A percentile compares a stretch with the other conserved stretches of the same genome.
phyloP scores from a whole-genome alignment of 1,139 yeast species.

The Chernovozyma aurita region DNA sequence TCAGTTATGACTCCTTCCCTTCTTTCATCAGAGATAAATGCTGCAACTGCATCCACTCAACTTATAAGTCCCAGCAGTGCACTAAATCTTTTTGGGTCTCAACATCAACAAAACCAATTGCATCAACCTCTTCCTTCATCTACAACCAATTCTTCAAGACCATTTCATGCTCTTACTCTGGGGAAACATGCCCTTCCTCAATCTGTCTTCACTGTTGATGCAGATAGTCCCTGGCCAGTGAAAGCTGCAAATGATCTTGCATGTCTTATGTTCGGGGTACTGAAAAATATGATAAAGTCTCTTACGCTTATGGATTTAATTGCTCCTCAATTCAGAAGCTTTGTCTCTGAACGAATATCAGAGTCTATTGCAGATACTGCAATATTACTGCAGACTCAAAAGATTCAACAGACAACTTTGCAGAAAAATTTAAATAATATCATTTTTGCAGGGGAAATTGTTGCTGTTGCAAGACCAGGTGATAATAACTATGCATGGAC shows the following conservation, averaged over 20 bases:
- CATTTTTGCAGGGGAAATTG: slow-evolving; percentile 51
- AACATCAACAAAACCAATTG: background rate
- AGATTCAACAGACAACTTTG: slow-evolving; percentile 4
- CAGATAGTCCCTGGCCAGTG: slow-evolving; percentile 74
- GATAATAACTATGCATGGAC: slow-evolving; percentile 64
- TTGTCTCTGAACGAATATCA: slow-evolving; percentile 55
- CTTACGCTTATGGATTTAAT: slow-evolving; percentile 71
- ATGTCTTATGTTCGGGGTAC: slow-evolving; percentile 79
- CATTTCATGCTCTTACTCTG: slow-evolving; percentile 58
- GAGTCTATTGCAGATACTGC: slow-evolving; percentile 16
- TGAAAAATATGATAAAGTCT: slow-evolving; percentile 57
- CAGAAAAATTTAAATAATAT: slow-evolving; percentile 31
- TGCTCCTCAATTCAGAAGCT: slow-evolving; percentile 66
- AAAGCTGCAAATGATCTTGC: slow-evolving; percentile 89
- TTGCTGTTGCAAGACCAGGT: slow-evolving; percentile 50
- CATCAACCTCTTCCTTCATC: slow-evolving; percentile 5
- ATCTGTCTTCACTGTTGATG: slow-evolving; percentile 78
- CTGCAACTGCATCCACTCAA: slow-evolving; percentile 1
- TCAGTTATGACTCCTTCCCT: slow-evolving; percentile 43
- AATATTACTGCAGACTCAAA: background rate
- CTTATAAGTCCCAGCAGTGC: slow-evolving; percentile 5
- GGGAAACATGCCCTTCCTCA: slow-evolving; percentile 69
- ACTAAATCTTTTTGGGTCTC: slow-evolving; percentile 2
- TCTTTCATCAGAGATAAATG: slow-evolving; percentile 10
- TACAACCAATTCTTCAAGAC: slow-evolving; percentile 26